phyloP scores from a whole-genome alignment of 306 rosid species.

The Prunus dulcis region DNA sequence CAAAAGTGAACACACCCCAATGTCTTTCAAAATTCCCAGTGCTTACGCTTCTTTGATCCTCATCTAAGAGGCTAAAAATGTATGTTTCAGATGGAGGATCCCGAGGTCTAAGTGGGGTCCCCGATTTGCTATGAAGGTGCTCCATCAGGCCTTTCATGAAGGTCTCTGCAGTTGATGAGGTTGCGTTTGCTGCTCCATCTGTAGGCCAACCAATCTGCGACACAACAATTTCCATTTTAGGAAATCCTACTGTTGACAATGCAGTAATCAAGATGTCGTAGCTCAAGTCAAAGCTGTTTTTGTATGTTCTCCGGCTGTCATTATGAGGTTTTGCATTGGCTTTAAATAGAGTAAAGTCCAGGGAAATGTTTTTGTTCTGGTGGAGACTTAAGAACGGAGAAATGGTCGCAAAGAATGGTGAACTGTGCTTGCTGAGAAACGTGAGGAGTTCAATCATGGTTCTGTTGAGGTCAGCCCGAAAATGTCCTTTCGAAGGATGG shows the following conservation, averaged over 20 bases:
- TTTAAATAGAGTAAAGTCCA: conserved; percentile 67
- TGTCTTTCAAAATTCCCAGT: conserved; percentile 78
- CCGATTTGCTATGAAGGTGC: conserved; percentile 57
- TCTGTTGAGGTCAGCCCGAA: conserved; percentile 72
- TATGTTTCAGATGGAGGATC: conserved; percentile 61
- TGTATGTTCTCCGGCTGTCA: conserved; percentile 59
- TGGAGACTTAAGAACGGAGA: conserved; percentile 60
- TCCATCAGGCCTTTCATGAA: conserved; percentile 72
- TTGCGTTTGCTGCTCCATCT: conserved; percentile 77
- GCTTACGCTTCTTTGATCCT: conserved; percentile 68
- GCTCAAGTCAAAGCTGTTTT: conserved; percentile 74
- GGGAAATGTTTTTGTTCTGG: conserved; percentile 70
- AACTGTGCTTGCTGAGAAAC: conserved; percentile 63
- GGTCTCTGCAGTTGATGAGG: conserved; percentile 56
- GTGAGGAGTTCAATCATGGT: conserved; percentile 78
- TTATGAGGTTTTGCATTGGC: conserved; percentile 59
- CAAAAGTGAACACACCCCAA: conserved; percentile 93
- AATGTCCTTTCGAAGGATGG: conserved; percentile 59
- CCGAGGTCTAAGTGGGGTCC: conserved; percentile 70
- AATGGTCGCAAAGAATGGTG: conserved; percentile 79
- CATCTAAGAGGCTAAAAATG: conserved; percentile 76
- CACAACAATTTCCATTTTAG: conserved; percentile 60
- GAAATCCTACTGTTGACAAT: conserved; percentile 59
- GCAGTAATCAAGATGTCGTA: conserved; percentile 61
- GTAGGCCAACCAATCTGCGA: conserved; percentile 98